Evolutionary conservation across 768 basidiomycete species (phyloP), one percentile per base, ranked within the genome.

Genomic region (Russula griseocarnosa): DNA sequence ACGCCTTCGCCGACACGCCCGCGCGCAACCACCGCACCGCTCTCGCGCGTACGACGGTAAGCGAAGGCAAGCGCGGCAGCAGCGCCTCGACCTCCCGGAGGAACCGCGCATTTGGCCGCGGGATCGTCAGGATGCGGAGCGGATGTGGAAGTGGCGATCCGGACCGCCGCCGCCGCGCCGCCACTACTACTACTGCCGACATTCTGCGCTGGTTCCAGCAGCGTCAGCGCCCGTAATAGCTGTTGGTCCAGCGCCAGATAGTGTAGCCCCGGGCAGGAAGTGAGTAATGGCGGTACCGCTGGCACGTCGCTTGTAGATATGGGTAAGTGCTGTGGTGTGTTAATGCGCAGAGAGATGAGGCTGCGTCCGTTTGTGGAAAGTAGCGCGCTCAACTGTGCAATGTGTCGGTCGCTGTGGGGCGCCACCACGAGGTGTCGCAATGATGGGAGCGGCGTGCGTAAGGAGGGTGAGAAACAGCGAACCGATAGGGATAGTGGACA

Each of bases 21-120:
- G 79, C 80, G 59, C 85, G 76, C 40, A 92, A 73, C 89, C 90
- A 92, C 36, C 83, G 83, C 20, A 90, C 80, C 67, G 91, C 88
- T 63, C 88, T 77, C 18, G 81, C 78, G 18, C 86, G 81, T 22
- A 93, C 75, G 9, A 81, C 78, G 47, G 76, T 71, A 26, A 93
- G 77, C 14, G 76, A 70, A 0, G 88, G 87, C 22, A 92, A 73
- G 3, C 73, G 76, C 5, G 83, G 82, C 28, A 90, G 75, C 30
- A 85, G 68, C 2, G 73, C 72, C 67, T 87, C 85, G 51, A 92
- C 73, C 7, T 80, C 74, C 13, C 69, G 70, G 77, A 86, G 85
- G 61, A 85, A 86, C 20, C 84, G 81, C 18, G 77, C 60, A 61
- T 76, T 82, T 2, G 91, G 91, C n/a, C 89, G 81, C 0, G 91